phyloP scores from a whole-genome alignment of 2,329 filamentous ascomycete genomes.

The Aureobasidium sp. region DNA sequence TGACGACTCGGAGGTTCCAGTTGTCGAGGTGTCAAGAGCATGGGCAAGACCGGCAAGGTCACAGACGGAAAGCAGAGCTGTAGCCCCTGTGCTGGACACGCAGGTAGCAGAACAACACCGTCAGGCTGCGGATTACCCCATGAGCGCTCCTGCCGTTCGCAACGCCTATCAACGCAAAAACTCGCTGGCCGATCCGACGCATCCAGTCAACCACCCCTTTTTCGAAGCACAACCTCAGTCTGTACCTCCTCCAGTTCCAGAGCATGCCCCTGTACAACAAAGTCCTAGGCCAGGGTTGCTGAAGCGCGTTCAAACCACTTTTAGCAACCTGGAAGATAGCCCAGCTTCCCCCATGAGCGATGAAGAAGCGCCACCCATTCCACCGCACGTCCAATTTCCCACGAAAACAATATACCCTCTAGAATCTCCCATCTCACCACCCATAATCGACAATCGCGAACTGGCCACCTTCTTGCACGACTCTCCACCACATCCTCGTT shows the following conservation, averaged over 20 bases:
- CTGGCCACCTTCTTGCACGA: background rate
- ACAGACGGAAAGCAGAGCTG: slow-evolving; percentile 22
- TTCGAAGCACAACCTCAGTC: background rate
- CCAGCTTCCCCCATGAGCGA: background rate
- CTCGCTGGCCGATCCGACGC: slow-evolving; percentile 5
- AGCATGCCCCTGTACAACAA: background rate
- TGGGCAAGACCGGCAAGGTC: slow-evolving; percentile 33
- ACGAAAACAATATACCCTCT: background rate
- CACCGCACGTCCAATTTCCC: background rate
- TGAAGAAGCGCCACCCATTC: background rate
- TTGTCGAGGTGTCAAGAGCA: slow-evolving; percentile 59
- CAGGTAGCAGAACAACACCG: background rate
- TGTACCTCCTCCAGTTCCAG: background rate
- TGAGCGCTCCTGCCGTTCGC: background rate
- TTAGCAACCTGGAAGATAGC: background rate
- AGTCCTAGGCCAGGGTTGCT: background rate
- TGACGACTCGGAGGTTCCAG: slow-evolving; percentile 69
- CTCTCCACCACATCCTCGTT: slow-evolving; percentile 3
- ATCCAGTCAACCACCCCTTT: slow-evolving; percentile 4
- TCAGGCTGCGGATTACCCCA: background rate
- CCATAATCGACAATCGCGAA: background rate
- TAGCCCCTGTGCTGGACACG: slow-evolving; percentile 3
- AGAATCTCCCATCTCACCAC: background rate
- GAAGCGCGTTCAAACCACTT: slow-evolving; percentile 1
- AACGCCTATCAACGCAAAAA: background rate